Evolutionary conservation across 1,284 basidiomycete genomes (phyloP).

Genomic region (Apiotrichum montevideense): DNA sequence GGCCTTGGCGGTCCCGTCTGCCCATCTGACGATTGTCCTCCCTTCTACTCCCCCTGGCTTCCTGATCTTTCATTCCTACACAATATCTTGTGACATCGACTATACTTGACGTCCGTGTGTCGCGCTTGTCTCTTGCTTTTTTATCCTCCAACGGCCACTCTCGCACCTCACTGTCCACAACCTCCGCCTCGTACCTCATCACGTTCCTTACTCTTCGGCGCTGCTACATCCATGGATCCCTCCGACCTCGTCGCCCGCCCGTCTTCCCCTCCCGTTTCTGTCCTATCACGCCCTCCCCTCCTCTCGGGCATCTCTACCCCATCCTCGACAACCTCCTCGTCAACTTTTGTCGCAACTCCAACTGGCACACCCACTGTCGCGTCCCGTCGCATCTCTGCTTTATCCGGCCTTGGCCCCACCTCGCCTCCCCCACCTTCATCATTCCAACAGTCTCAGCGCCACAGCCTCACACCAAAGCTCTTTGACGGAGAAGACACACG

Average conservation of each 20-base stretch:
- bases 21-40: too few species aligned
- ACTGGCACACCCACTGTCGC: neutral
- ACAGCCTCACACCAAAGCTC: constrained; percentile 2
- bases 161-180: too few species aligned
- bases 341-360: constrained; percentile 1
- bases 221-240: neutral
- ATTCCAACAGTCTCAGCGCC: neutral
- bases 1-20: too few species aligned
- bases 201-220: neutral
- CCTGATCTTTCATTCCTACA: too few species aligned
- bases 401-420: neutral
- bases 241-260: neutral
- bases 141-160: too few species aligned
- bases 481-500: constrained; percentile 14
- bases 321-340: neutral
- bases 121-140: too few species aligned
- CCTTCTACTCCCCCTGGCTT: too few species aligned
- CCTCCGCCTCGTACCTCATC: neutral
- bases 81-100: too few species aligned
- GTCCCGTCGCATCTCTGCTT: neutral
- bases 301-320: constrained; percentile 2
- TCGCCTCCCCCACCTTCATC: neutral
- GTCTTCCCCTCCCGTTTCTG: constrained; percentile 6
- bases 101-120: too few species aligned
- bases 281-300: constrained; percentile 7